Percentiles rank a stretch among this genome's conserved stretches.
Conservation (phyloP, 495 filamentous ascomycete genomes). For the Amphirosellinia nigrospora region DNA sequence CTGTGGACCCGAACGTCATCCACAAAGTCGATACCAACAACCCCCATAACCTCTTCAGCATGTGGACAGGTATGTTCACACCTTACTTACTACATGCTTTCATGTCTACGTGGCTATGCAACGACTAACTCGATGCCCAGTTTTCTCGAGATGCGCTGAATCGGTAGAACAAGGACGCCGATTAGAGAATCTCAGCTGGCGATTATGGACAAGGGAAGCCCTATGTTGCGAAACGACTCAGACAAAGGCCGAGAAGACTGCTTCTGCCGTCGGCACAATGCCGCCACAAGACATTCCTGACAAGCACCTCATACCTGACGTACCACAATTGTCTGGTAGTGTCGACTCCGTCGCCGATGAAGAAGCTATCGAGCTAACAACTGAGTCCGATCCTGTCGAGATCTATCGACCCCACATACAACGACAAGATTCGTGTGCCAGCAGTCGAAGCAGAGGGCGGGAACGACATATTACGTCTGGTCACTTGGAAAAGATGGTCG, state of each 20-base stretch:
- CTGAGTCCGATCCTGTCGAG: slow-evolving; percentile 61
- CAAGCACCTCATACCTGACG: slow-evolving; percentile 52
- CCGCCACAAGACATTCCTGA: slow-evolving; percentile 56
- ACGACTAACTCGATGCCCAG: slow-evolving; percentile 52
- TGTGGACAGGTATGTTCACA: slow-evolving; percentile 88
- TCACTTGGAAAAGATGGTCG: slow-evolving; percentile 88
- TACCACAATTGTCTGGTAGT: slow-evolving; percentile 90
- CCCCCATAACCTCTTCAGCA: slow-evolving; percentile 90
- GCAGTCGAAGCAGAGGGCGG: slow-evolving; percentile 68
- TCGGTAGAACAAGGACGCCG: slow-evolving; percentile 92
- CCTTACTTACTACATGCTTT: slow-evolving; percentile 27
- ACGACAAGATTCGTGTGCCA: slow-evolving; percentile 60
- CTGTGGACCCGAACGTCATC: slow-evolving; percentile 84
- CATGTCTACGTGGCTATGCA: slow-evolving; percentile 9
- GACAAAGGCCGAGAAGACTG: slow-evolving; percentile 36
- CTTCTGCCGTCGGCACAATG: slow-evolving; percentile 45
- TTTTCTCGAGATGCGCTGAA: slow-evolving; percentile 94
- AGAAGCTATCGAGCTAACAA: slow-evolving; percentile 71
- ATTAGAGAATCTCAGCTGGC: slow-evolving; percentile 94
- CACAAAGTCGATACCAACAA: slow-evolving; percentile 94
- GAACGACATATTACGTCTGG: slow-evolving; percentile 91
- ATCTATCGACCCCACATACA: slow-evolving; percentile 64
- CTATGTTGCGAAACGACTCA: slow-evolving; percentile 79
- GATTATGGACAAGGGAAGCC: slow-evolving; percentile 94
- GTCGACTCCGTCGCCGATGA: slow-evolving; percentile 84